Evolutionary conservation across 371 early-diverging fungal species (phyloP), one percentile per base, ranked within the genome.

Genomic region (Mortierella polycephala): DNA sequence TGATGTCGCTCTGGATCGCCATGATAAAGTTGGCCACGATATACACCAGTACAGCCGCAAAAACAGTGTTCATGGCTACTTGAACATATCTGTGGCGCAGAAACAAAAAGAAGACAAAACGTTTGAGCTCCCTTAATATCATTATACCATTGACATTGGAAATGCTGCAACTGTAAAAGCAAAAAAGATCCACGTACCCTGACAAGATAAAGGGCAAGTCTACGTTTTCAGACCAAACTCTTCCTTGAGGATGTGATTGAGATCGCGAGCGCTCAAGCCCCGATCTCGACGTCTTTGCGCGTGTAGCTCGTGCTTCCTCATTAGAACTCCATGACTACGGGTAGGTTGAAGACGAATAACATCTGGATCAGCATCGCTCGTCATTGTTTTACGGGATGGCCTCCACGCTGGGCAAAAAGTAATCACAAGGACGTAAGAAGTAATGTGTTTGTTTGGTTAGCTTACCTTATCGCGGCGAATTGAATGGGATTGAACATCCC

Each of bases 171-270:
- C 14, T 20, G 10, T 4, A 52, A 5, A 40, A 20, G 39, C 3
- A 23, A 18, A 8, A 50, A 52, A 12, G n/a, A 6, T 46, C 6
- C 49, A 8, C 37, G 2, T 79, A 79, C 80, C 80, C 80, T 2
- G 80, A 57, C n/a, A 79, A 16, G 23, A 79, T 79, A 30, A 55
- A 79, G 2, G 80, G 80, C 46, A 79, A 57, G 40, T 79, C 80
- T 10, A 79, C 74, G 39, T 79, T 79, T 51, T 79, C 80, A 37
- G 73, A 60, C 80, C 80, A 79, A 5, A 49, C 63, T 53, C 77
- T 59, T 11, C 71, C 54, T 20, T 62, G 64, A 21, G 57, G 16
- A n/a, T 45, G 53, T 13, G 60, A 53, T 30, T 54, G 64, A 42
- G n/a, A 14, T 14, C 60, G 60, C 11, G 18, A 16, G 41, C 44